These are phyloP conservation scores for Salix exigua DNA, from an alignment of 345 rosid species.

Conservation along the genomic window DNA sequence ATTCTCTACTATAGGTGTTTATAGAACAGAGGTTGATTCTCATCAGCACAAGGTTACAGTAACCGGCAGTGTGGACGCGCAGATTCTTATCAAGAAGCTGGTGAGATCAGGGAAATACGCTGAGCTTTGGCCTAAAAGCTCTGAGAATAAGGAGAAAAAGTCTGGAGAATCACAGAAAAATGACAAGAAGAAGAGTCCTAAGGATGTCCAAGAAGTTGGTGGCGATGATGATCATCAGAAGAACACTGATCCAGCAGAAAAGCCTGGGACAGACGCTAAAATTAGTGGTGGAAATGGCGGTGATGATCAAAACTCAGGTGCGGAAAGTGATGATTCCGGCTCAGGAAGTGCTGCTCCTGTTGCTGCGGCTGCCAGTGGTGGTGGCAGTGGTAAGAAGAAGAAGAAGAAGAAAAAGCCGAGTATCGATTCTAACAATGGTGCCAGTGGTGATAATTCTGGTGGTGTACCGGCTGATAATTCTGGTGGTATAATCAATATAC, in stretches of 20 bases:
- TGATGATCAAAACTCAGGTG: constrained; percentile 16
- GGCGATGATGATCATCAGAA: constrained; percentile 3
- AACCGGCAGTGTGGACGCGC: constrained; percentile 48
- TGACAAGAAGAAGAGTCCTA: constrained; percentile 17
- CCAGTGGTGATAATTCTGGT: constrained; percentile 14
- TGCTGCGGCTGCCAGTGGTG: neutral
- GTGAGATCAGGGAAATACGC: constrained; percentile 55
- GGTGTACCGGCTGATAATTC: neutral
- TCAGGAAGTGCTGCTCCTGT: neutral
- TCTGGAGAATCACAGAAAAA: constrained; percentile 28
- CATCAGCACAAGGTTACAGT: constrained; percentile 63
- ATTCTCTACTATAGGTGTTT: constrained; percentile 53
- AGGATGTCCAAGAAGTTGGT: constrained; percentile 14
- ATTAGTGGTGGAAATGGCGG: neutral
- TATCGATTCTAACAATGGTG: constrained; percentile 9
- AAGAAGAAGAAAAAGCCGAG: constrained; percentile 42
- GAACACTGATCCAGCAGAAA: constrained; percentile 12
- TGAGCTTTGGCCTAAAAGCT: constrained; percentile 48
- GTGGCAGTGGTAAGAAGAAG: constrained; percentile 27
- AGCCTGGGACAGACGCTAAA: constrained; percentile 11
- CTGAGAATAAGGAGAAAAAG: constrained; percentile 29
- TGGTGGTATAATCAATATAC: too few relatives aligned
- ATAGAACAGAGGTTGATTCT: constrained; percentile 47
- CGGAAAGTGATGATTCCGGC: constrained; percentile 3
- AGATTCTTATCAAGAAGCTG: constrained; percentile 54